phyloP scores from a whole-genome alignment of 257 asterid genomes.

The Nicotiana obtusifolia region DNA sequence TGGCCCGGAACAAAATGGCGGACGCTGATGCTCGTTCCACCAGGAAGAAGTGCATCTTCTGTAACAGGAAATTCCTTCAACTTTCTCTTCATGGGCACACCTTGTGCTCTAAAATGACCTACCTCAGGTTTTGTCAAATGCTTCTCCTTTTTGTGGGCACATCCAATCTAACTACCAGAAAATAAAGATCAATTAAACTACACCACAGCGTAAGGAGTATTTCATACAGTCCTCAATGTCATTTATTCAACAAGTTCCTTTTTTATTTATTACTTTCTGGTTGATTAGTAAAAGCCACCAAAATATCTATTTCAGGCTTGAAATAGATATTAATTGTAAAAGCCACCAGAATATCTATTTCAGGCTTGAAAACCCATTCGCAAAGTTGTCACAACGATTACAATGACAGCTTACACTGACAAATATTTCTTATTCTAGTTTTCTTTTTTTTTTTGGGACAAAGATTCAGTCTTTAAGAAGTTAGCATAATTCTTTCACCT shows the following conservation, averaged over 20 bases:
- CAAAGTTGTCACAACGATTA: no score
- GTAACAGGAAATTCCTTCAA: slow-evolving; percentile 86
- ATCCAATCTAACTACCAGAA: slow-evolving; percentile 67
- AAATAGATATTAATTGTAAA: no score
- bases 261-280: not conserved
- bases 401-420: no score
- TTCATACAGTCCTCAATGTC: not conserved
- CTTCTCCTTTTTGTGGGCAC: slow-evolving; percentile 91
- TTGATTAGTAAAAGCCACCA: not conserved
- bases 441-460: not conserved
- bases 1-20: slow-evolving; percentile 97
- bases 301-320: not conserved
- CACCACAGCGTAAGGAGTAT: not conserved
- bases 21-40: slow-evolving; percentile 68
- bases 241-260: not conserved
- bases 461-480: not conserved
- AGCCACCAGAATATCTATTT: no score
- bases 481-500: slow-evolving; percentile 26
- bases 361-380: no score
- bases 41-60: slow-evolving; percentile 89
- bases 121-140: slow-evolving; percentile 84
- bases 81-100: slow-evolving; percentile 94
- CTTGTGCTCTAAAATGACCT: slow-evolving; percentile 95
- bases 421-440: not conserved
- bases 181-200: slow-evolving; percentile 8